Percentiles rank a stretch among this genome's conserved stretches.
Conservation (phyloP, 1,139 yeast genomes). For the Candida dubliniensis region DNA sequence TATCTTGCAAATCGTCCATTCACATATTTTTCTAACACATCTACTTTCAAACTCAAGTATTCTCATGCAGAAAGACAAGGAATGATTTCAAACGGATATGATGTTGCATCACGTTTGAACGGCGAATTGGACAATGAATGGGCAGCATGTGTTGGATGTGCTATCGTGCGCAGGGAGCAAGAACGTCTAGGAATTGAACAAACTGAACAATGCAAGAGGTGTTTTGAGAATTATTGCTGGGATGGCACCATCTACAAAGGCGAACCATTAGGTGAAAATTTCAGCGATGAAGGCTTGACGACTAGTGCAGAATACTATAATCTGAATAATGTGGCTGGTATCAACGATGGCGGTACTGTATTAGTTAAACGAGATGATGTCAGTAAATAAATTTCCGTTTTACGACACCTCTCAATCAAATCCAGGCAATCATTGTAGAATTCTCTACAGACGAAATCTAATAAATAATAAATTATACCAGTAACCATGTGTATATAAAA, state of each 20-base stretch:
- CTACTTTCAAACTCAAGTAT: conserved; percentile 36
- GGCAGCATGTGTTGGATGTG: conserved; percentile 46
- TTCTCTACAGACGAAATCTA: too few relatives aligned
- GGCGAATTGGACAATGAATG: conserved; percentile 37
- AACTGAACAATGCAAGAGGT: conserved; percentile 37
- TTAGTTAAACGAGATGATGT: not conserved
- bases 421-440: too few relatives aligned
- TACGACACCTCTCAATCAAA: too few relatives aligned
- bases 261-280: conserved; percentile 40
- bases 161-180: conserved; percentile 44
- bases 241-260: conserved; percentile 25
- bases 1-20: conserved; percentile 45
- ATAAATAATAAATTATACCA: too few relatives aligned
- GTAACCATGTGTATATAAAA: too few relatives aligned
- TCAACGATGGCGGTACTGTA: conserved; percentile 11
- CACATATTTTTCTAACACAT: conserved; percentile 36
- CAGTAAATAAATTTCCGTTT: too few relatives aligned
- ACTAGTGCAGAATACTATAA: conserved; percentile 9
- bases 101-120: conserved; percentile 30
- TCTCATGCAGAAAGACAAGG: conserved; percentile 35
- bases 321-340: conserved; percentile 12
- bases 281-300: conserved; percentile 24
- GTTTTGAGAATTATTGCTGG: conserved; percentile 46
- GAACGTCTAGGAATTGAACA: conserved; percentile 37
- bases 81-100: conserved; percentile 42